Base-by-base conservation (phyloP, 2,329 filamentous ascomycete genomes). In the Xylariales sp. region DNA sequence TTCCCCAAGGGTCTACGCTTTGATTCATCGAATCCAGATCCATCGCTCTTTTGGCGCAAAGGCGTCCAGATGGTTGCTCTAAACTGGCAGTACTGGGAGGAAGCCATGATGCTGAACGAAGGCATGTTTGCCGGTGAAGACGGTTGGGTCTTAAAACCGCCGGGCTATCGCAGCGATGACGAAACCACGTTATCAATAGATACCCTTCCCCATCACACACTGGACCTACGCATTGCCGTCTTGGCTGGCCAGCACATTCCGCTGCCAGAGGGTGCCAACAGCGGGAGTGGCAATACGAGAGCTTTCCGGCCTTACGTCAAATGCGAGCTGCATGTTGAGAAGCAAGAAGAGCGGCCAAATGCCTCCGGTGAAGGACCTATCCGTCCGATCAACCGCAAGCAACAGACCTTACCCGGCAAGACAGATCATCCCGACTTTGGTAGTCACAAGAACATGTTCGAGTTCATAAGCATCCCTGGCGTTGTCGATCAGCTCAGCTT, bases 51-150 rank as follows among this genome's bases (percentile, higher is more conserved):
- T 57, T 98, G 93, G 93, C 81, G 89, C 34, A 82, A 87, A 37
- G 93, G 93, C 19, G 90, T 96, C 15, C 93, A 98, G 61, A 97
- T 98, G 91, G 90, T 88, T 5, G 91, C 93, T 14, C 76, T 97
- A 60, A 98, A 98, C 60, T 97, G 93, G 91, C 93, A 98, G 62
- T 91, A 85, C 3, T 85, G 90, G 49, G 91, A 97, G 57, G 80
- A 93, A 40, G 87, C 88, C 29, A 94, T 96, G 78, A 94, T 97
- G 71, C 78, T 98, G 56, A 97, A 97, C 56, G 85, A 95, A 53
- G 93, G 86, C 56, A 97, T 98, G 93, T 98, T 97, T 59, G 87
- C 88, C 24, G 86, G 81, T 8, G 84, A 86, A 35, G 68, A 77
- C 29, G 90, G 91, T 28, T 96, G 88, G 86, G 79, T 90, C 3